phyloP scores from a whole-genome alignment of 345 rosid genomes.

The Citrus maxima region DNA sequence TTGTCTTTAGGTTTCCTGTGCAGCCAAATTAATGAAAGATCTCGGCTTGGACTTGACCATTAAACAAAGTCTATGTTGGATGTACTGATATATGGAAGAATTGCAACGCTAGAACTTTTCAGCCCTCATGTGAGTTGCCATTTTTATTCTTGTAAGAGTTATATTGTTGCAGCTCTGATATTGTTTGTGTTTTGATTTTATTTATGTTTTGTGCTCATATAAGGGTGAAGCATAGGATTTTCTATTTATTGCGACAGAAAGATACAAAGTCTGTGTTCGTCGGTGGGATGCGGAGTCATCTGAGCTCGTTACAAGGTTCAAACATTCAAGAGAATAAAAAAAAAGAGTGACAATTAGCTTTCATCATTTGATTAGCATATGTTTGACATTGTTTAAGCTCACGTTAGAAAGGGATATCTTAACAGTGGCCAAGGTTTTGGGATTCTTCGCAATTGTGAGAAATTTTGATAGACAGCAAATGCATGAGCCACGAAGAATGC shows the following conservation, averaged over 20 bases:
- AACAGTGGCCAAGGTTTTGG: too few species aligned
- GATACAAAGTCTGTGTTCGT: constrained; percentile 86
- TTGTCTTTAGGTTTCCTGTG: too few species aligned
- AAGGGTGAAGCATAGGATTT: too few species aligned
- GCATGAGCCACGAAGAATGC: too few species aligned
- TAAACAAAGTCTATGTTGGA: constrained; percentile 42
- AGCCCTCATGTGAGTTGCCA: constrained; percentile 78
- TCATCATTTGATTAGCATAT: not conserved
- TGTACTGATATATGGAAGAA: constrained; percentile 92
- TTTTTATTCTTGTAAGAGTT: not conserved
- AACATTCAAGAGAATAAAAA: not conserved
- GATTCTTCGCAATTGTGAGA: too few species aligned
- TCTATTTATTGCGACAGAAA: constrained; percentile 75
- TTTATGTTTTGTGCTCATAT: constrained; percentile 10
- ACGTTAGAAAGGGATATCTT: too few species aligned
- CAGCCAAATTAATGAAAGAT: too few species aligned
- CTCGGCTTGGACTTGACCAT: too few species aligned
- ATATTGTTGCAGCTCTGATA: not conserved
- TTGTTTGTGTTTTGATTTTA: not conserved
- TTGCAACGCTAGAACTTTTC: constrained; percentile 85
- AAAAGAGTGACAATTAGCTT: not conserved
- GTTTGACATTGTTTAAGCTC: not conserved
- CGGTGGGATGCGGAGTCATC: constrained; percentile 84
- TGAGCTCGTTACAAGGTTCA: constrained; percentile 44
- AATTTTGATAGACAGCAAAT: too few species aligned